These are phyloP conservation scores for Pseudogymnoascus sp. DNA, from an alignment of 2,329 filamentous ascomycete genomes.

Conservation along the genomic window DNA sequence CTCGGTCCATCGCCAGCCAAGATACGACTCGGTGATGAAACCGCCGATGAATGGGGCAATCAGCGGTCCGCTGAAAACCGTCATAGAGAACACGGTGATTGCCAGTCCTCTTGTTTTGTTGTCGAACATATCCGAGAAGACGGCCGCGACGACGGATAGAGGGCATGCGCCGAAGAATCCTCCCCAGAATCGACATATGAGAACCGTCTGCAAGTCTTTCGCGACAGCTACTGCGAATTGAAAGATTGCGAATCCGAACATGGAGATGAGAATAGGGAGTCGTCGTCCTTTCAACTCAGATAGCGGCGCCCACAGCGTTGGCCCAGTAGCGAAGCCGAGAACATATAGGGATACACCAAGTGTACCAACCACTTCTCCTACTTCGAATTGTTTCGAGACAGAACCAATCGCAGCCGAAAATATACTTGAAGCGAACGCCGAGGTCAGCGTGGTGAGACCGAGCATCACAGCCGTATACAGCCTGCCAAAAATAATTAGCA, in stretches of 20 bases:
- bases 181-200: conserved; percentile 64
- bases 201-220: conserved; percentile 60
- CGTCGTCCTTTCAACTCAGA: conserved; percentile 63
- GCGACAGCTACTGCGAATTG: conserved; percentile 55
- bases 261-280: conserved; percentile 50
- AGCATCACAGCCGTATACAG: conserved; percentile 58
- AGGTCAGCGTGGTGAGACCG: conserved; percentile 63
- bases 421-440: conserved; percentile 66
- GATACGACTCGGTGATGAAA: conserved; percentile 51
- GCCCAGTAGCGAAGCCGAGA: conserved; percentile 63
- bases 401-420: conserved; percentile 58
- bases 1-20: conserved; percentile 68
- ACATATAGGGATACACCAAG: conserved; percentile 63
- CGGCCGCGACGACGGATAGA: conserved; percentile 59
- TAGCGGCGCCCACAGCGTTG: conserved; percentile 63
- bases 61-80: conserved; percentile 58
- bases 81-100: conserved; percentile 50
- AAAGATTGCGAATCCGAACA: conserved; percentile 64
- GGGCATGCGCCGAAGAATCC: conserved; percentile 65
- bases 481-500: conserved; percentile 28
- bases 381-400: conserved; percentile 50
- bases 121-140: conserved; percentile 65
- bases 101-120: conserved; percentile 51
- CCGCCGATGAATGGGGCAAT: conserved; percentile 62
- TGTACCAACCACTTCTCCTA: conserved; percentile 53